These are phyloP conservation scores for Astragalus glycyphyllos DNA, from an alignment of 306 rosid species.

Conservation along the genomic window DNA sequence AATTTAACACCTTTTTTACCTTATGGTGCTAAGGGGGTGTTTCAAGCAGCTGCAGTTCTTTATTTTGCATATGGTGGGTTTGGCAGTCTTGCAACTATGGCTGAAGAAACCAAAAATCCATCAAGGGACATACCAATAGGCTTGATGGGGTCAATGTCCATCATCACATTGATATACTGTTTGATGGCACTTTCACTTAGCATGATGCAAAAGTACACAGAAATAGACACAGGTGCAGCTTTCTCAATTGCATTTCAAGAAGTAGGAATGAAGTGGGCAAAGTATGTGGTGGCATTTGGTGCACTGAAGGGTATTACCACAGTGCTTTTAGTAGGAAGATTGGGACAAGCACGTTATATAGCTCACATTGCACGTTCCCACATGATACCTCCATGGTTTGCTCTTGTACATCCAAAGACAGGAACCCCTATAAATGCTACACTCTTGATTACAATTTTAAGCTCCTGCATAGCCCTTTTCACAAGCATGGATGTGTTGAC, in stretches of 20 bases:
- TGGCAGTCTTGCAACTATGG: constrained; percentile 72
- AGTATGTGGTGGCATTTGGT: constrained; percentile 73
- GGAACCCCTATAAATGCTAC: constrained; percentile 87
- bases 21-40: constrained; percentile 61
- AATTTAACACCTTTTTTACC: constrained; percentile 71
- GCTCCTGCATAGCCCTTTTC: constrained; percentile 68
- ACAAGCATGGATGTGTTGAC: constrained; percentile 64
- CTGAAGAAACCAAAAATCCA: constrained; percentile 78
- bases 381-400: constrained; percentile 86
- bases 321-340: constrained; percentile 66
- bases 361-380: constrained; percentile 81
- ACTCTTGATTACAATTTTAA: constrained; percentile 52
- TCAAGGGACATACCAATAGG: constrained; percentile 76
- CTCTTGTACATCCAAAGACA: constrained; percentile 78
- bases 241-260: constrained; percentile 69
- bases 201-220: constrained; percentile 82
- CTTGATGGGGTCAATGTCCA: constrained; percentile 73
- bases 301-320: constrained; percentile 84
- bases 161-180: constrained; percentile 66
- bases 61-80: constrained; percentile 84
- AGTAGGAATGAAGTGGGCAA: constrained; percentile 81
- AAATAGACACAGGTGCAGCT: constrained; percentile 61
- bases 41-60: constrained; percentile 72
- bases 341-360: constrained; percentile 63
- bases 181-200: constrained; percentile 71